Conservation (phyloP, 2,329 filamentous ascomycete species). For the Alternaria sp. region DNA sequence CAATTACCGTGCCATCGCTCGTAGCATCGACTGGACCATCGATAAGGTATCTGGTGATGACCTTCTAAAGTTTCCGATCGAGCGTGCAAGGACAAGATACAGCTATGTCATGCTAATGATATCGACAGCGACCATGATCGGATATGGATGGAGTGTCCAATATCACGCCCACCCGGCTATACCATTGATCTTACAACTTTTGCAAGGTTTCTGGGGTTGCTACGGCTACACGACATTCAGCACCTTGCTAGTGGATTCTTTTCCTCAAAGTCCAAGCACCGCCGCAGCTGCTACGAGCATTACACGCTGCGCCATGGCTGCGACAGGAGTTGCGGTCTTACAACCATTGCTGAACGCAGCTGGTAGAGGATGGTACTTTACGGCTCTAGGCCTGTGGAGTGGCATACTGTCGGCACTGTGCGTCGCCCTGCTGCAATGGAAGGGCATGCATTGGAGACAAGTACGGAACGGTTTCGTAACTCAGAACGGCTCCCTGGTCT, state of each 20-base stretch:
- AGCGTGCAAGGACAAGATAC: neutral
- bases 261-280: neutral
- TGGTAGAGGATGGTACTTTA: conserved; percentile 1
- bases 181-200: neutral
- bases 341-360: neutral
- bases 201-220: neutral
- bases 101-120: neutral
- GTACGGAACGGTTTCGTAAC: neutral
- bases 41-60: neutral
- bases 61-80: neutral
- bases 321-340: neutral
- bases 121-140: neutral
- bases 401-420: neutral
- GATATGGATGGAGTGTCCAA: neutral
- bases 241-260: neutral
- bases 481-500: fast-evolving
- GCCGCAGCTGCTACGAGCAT: neutral
- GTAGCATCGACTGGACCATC: neutral
- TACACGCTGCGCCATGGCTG: neutral
- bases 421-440: neutral
- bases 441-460: neutral
- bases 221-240: neutral
- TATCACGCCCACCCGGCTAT: neutral
- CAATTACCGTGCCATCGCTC: neutral
- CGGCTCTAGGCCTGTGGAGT: neutral